Base-by-base conservation (phyloP, 2,329 filamentous ascomycete genomes). In the Clarireedia hainanense region DNA sequence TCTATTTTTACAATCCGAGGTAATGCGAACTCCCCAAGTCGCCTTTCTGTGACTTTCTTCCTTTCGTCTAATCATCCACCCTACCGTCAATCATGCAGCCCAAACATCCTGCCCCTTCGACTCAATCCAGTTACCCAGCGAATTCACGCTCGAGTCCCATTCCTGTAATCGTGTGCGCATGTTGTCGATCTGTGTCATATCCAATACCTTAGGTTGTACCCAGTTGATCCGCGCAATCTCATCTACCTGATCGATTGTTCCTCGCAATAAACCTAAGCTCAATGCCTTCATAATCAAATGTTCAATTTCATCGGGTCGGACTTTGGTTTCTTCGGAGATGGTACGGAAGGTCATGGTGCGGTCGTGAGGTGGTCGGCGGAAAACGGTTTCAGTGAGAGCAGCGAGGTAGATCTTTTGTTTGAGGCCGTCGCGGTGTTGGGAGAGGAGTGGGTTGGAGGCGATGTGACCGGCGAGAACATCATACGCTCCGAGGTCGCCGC, bases 271-370 rank as follows among this genome's bases (percentile, higher is more conserved):
- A 0, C 94, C 94, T 64, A 99, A 74, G 68, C 91, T 96, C 66
- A 99, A 75, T n/a, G 94, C 94, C 79, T 96, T 97, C 94, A 99
- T 99, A 67, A 99, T 88, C 61, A 99, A 76, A 71, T 97, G 92
- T 78, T 99, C 94, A 64, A 99, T 97, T 75, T 97, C 90, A 67
- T 94, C 84, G 2, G 85, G 83, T 64, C 84, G 81, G 51, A 99
- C 91, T 74, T 96, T 95, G 3, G 94, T 99, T 76, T 97, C 92
- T 63, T 87, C 80, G 5, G 88, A 83, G 68, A 99, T 96, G 50
- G 90, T 89, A 52, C 78, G 75, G 74, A 99, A 99, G 4, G 88
- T 88, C 86, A 99, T 94, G 66, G 90, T 86, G 61, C 94, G 88
- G 76, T 97, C 90, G 70, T 99, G 94, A 30, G 94, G 92, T 49